Evolutionary conservation across 2,329 filamentous ascomycete genomes (phyloP), one percentile per base, ranked within the genome.

Genomic region (Dactylellina sp.): DNA sequence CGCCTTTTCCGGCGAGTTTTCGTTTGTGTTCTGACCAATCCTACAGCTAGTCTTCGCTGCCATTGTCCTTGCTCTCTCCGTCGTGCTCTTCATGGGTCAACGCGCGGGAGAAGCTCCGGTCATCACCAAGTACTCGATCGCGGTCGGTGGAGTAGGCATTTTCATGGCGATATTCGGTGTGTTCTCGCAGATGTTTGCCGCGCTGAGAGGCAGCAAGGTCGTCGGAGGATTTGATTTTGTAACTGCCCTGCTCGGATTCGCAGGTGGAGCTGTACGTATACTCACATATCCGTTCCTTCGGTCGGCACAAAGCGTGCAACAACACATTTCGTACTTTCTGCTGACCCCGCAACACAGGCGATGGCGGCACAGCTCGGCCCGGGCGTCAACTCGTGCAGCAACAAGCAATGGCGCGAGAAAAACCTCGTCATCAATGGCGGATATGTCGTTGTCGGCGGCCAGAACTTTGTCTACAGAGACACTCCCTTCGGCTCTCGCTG

Each of bases 131-230:
- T 62, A 55, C 53, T 74, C 70, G 1, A 57, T 74, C 40, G 53
- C 55, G 16, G 35, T 74, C 0, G 70, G 70, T 16, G 56, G 16
- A 11, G 65, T 74, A 1, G 61, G 70, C 12, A 46, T 61, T 0
- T 66, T 74, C 39, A 74, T 74, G 70, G 47, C 70, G 12, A 35
- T 74, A 49, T 74, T 74, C 24, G 70, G 70, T 5, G 46, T 74
- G 12, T 28, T 74, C 1, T 66, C 70, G 16, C 70, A 74, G 35
- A 66, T 74, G n/a, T 61, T 74, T 32, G n/a, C 28, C 11, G 70
- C 32, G 1, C 49, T 74, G 39, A 47, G 70, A 5, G 47, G 39
- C 11, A 62, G 55, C 47, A 62, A 46, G 49, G 25, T 57, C 2
- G 61, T 66, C 2, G 70, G 70, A 5, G 39, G 22, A 6, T 24